Evolutionary conservation across 139 green algal genomes (phyloP), one percentile per base, ranked within the genome.

Genomic region (Chlorella sp.): DNA sequence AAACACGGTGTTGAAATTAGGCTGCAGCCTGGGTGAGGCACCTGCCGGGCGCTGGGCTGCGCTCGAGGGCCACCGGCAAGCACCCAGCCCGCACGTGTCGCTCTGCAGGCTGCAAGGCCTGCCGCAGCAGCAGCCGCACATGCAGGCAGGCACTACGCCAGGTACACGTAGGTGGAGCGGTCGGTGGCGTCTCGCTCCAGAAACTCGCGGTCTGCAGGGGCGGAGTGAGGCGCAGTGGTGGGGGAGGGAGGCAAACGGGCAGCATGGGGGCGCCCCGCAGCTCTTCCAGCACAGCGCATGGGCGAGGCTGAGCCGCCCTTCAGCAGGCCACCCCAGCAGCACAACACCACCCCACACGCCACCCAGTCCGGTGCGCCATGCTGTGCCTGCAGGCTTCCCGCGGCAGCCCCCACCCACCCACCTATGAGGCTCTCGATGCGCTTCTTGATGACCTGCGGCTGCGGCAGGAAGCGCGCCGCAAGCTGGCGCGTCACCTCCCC

Each of bases 401-500:
- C n/a, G n/a, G n/a, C n/a, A n/a, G n/a, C n/a, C n/a, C n/a, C n/a
- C 34, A 24, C 1, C 74, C 1, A 19, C 56, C 9, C 77, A 83
- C 77, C 77, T 74, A 99, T 98, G 38, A 99, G 91, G 74, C 86
- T 95, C 92, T 99, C 97, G 41, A 99, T 99, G 74, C 96, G 93
- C 92, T 99, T 98, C 92, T 99, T 99, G 88, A 99, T 98, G 44
- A 98, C 90, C 67, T 76, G 72, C 28, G 95, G 95, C 87, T 96
- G 95, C 76, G 96, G 95, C 76, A 98, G 77, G 90, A 99, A 99
- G 74, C 96, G 93, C 51, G 87, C 32, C 17, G 90, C 69, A 76
- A 98, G 88, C 94, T 99, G 95, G 16, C 90, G 94, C n/a, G 95
- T 98, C 64, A 99, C 97, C 83, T 98, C 95, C 20, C 89, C 90